Evolutionary conservation across 345 rosid species (phyloP).

Genomic region (Tarenaya hassleriana): DNA sequence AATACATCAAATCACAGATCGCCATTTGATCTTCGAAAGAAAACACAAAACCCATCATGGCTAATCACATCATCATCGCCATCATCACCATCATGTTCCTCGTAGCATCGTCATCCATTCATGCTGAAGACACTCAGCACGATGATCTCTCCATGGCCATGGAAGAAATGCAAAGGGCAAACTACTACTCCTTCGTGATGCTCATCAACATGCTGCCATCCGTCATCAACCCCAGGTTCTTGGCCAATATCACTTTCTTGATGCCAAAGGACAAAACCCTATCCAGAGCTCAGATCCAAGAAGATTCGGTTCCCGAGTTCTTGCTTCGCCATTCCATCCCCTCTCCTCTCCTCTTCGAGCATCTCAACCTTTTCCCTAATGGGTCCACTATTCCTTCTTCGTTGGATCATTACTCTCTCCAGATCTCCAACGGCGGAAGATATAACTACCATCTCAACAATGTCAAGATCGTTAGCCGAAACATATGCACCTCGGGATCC

Average conservation of each 20-base stretch:
- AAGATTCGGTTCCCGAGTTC: constrained; percentile 36
- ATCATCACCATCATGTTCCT: constrained; percentile 13
- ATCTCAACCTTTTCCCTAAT: constrained; percentile 49
- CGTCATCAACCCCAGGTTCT: constrained; percentile 14
- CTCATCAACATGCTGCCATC: constrained; percentile 57
- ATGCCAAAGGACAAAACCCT: constrained; percentile 63
- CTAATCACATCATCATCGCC: constrained; percentile 11
- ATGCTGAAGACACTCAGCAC: constrained; percentile 22
- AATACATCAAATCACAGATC: no score
- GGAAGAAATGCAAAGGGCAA: constrained; percentile 68
- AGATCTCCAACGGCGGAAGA: constrained; percentile 46
- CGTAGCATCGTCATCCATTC: constrained; percentile 12
- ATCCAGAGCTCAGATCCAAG: constrained; percentile 29
- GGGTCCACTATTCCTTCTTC: constrained; percentile 55
- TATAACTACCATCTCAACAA: constrained; percentile 46
- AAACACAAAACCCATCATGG: background rate
- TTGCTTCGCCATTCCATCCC: constrained; percentile 71
- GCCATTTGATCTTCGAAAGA: background rate
- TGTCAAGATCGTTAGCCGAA: constrained; percentile 49
- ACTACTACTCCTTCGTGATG: constrained; percentile 61
- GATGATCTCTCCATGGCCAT: constrained; percentile 43
- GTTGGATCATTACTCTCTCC: constrained; percentile 39
- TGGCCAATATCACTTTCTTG: constrained; percentile 55
- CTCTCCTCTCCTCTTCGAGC: constrained; percentile 57
- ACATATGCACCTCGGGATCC: constrained; percentile 54